A percentile compares a stretch with the other conserved stretches of the same genome.
Conservation (phyloP, 805 yeast species). For the Kodamaea hsintzibuensis region DNA sequence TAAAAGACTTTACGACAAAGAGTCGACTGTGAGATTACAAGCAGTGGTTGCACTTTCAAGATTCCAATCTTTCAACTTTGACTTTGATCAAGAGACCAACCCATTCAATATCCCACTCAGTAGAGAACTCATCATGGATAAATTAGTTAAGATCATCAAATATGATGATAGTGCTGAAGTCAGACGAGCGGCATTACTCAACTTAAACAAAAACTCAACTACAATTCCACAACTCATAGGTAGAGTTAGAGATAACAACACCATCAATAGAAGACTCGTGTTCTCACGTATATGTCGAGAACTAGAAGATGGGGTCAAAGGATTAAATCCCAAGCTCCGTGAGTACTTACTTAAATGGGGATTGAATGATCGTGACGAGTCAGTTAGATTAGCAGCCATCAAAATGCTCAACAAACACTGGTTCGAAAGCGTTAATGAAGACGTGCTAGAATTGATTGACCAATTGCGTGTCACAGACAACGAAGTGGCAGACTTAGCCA, state of each 20-base stretch:
- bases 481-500: conserved; percentile 64
- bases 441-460: conserved; percentile 70
- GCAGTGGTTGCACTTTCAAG: conserved; percentile 79
- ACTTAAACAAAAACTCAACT: conserved; percentile 54
- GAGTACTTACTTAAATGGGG: conserved; percentile 82
- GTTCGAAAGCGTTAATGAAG: conserved; percentile 68
- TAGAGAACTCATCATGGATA: conserved; percentile 11
- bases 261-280: conserved; percentile 69
- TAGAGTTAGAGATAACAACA: conserved; percentile 79
- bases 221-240: conserved; percentile 66
- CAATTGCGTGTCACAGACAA: conserved; percentile 69
- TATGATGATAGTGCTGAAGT: conserved; percentile 88
- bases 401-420: conserved; percentile 71
- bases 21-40: conserved; percentile 75
- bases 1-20: conserved; percentile 71
- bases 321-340: conserved; percentile 53
- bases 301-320: conserved; percentile 55
- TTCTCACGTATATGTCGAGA: conserved; percentile 68
- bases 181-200: conserved; percentile 77
- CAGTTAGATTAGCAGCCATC: conserved; percentile 70
- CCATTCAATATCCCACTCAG: conserved; percentile 14
- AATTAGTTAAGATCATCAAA: conserved; percentile 46
- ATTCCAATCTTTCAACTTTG: conserved; percentile 54
- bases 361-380: conserved; percentile 76
- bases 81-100: conserved; percentile 34